Base-by-base conservation (phyloP, 768 basidiomycete genomes). In the Auriculariales sp. region DNA sequence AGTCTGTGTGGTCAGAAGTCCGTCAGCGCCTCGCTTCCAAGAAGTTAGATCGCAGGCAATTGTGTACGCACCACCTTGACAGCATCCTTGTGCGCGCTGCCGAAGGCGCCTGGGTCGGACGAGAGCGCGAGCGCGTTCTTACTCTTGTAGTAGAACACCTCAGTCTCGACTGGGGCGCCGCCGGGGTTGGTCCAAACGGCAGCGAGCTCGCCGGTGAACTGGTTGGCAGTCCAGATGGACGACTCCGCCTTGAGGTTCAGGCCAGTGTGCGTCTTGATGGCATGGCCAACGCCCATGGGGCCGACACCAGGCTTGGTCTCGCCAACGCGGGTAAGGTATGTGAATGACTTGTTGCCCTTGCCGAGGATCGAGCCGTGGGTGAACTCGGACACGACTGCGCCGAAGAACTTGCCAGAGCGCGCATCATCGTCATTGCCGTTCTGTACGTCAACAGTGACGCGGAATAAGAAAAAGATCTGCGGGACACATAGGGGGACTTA, bases 391-490 rank as follows among this genome's bases (percentile, higher is more conserved):
- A 25, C 39, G 7, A 44, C 39, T 7, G 39, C 39, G 22, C 39
- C 39, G 39, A 44, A 44, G 39, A 44, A 44, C 39, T 44, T 44
- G 39, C 39, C 39, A 22, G 39, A 4, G 39, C 39, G 39, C 22
- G 22, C 15, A 25, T 44, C 39, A 44, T 25, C 39, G 39, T 44
- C n/a, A n/a, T n/a, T n/a, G n/a, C n/a, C n/a, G n/a, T n/a, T n/a
- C n/a, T n/a, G n/a, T n/a, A n/a, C n/a, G n/a, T 44, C 39, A 24
- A 24, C 35, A 22, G n/a, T 22, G 35, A 44, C 10, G 12, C 5
- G 15, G 6, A 7, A 44, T 44, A 5, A 24, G 5, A 19, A 22
- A 44, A 15, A 7, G 22, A 5, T 7, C n/a, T n/a, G n/a, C n/a
- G 19, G 22, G 39, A 44, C 22, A 24, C 22, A 7, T 11, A 25